Percentiles rank a stretch among this genome's conserved stretches.
phyloP scores from a whole-genome alignment of 2,329 filamentous ascomycete genomes.

The Talaromyces sp. region DNA sequence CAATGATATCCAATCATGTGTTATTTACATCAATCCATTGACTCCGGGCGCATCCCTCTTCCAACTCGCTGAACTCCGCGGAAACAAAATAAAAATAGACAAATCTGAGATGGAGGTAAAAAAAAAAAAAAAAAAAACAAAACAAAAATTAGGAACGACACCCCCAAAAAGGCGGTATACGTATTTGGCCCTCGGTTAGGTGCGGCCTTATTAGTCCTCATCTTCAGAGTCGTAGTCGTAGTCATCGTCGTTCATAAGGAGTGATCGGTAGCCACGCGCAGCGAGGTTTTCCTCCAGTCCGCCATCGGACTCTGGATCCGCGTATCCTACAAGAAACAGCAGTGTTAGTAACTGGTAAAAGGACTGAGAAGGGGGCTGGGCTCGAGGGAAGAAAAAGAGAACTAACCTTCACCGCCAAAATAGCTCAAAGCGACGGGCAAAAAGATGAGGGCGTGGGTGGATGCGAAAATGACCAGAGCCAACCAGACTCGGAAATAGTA shows the following conservation, averaged over 20 bases:
- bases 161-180: background rate
- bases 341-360: background rate
- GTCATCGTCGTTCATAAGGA: conserved; percentile 73
- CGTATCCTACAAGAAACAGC: conserved; percentile 55
- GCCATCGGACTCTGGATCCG: conserved; percentile 80
- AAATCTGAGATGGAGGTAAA: background rate
- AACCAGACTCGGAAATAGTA: conserved; percentile 99
- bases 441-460: conserved; percentile 82
- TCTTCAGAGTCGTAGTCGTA: conserved; percentile 67
- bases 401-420: conserved; percentile 69
- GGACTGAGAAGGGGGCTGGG: background rate
- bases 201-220: conserved; percentile 18
- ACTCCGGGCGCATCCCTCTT: background rate
- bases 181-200: background rate
- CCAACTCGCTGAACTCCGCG: background rate
- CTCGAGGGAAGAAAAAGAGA: conserved; percentile 13
- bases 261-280: conserved; percentile 68
- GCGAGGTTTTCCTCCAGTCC: conserved; percentile 86
- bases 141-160: background rate
- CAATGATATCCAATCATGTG: background rate
- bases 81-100: background rate
- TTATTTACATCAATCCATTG: background rate
- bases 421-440: conserved; percentile 84
- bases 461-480: conserved; percentile 82
- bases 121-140: background rate